Evolutionary conservation across 768 basidiomycete species (phyloP).

Genomic region (Harrya chromipes): DNA sequence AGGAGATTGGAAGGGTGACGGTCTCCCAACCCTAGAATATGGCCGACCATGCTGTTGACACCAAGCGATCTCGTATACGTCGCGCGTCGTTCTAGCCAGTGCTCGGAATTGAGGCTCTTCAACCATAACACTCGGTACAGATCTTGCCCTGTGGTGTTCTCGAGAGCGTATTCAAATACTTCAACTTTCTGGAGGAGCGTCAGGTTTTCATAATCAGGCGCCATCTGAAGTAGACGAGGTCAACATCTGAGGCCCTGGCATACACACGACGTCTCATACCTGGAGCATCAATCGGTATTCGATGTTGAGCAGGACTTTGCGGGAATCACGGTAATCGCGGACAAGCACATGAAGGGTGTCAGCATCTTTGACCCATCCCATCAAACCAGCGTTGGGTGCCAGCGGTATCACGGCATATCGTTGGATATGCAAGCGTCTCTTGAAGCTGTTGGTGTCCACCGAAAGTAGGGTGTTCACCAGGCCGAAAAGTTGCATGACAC

Average conservation of each 20-base stretch:
- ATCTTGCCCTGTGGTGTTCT: slow-evolving; percentile 98
- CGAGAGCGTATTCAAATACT: slow-evolving; percentile 97
- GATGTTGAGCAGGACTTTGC: slow-evolving; percentile 95
- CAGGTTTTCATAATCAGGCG: slow-evolving; percentile 95
- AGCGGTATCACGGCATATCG: slow-evolving; percentile 90
- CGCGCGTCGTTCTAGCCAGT: slow-evolving; percentile 95
- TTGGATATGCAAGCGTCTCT: slow-evolving; percentile 92
- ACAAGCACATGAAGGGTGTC: slow-evolving; percentile 96
- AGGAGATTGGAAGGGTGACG: slow-evolving; percentile 95
- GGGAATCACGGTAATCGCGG: slow-evolving; percentile 91
- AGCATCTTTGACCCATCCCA: slow-evolving; percentile 95
- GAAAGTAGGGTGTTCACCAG: slow-evolving; percentile 93
- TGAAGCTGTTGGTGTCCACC: slow-evolving; percentile 93
- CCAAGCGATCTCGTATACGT: slow-evolving; percentile 95
- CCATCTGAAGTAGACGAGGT: slow-evolving; percentile 64
- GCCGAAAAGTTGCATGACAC: slow-evolving; percentile 98
- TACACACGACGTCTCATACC: slow-evolving; percentile 74
- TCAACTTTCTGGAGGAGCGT: slow-evolving; percentile 96
- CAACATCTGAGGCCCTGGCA: background rate
- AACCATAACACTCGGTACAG: slow-evolving; percentile 96
- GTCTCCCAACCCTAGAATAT: slow-evolving; percentile 96
- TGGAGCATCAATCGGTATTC: slow-evolving; percentile 99
- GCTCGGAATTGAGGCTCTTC: slow-evolving; percentile 91
- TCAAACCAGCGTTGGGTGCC: slow-evolving; percentile 90
- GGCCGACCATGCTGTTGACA: slow-evolving; percentile 98